These are phyloP conservation scores for Asterophora parasitica DNA, from an alignment of 768 basidiomycete genomes.

Conservation along the genomic window DNA sequence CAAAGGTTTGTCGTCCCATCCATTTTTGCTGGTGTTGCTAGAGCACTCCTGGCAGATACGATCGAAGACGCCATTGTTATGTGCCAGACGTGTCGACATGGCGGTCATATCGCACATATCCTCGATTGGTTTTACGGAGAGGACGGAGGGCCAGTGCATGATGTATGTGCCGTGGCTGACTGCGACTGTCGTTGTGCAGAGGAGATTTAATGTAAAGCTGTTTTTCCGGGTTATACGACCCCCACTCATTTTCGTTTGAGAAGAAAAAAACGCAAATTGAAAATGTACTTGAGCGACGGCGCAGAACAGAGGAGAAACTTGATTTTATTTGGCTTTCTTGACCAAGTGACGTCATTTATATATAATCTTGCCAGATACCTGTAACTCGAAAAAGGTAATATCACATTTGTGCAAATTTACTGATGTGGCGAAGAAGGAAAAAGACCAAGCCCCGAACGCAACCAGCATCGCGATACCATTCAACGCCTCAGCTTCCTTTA, in stretches of 20 bases:
- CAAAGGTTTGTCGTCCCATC: conserved; percentile 45
- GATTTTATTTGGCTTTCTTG: too few species aligned
- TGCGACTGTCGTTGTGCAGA: conserved; percentile 71
- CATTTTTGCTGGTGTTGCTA: not conserved
- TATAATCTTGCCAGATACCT: too few species aligned
- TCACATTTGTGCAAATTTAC: too few species aligned
- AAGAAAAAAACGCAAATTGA: too few species aligned
- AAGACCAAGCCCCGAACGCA: conserved; percentile 53
- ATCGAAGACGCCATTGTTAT: conserved; percentile 80
- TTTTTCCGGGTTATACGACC: too few species aligned
- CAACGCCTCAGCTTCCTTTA: conserved; percentile 85
- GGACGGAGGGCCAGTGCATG: conserved; percentile 45
- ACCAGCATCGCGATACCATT: conserved; percentile 65
- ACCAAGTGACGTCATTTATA: too few species aligned
- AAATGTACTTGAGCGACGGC: too few species aligned
- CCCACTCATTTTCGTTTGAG: too few species aligned
- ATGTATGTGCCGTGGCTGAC: conserved; percentile 66
- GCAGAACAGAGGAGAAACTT: too few species aligned
- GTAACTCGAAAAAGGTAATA: too few species aligned
- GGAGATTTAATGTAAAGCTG: conserved; percentile 34
- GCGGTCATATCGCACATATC: conserved; percentile 83
- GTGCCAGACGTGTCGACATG: conserved; percentile 83
- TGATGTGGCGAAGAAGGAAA: conserved; percentile 74
- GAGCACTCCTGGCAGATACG: conserved; percentile 46
- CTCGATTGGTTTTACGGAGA: conserved; percentile 82